Conservation (phyloP, 2,329 filamentous ascomycete genomes). For the Arachnopeziza araneosa region DNA sequence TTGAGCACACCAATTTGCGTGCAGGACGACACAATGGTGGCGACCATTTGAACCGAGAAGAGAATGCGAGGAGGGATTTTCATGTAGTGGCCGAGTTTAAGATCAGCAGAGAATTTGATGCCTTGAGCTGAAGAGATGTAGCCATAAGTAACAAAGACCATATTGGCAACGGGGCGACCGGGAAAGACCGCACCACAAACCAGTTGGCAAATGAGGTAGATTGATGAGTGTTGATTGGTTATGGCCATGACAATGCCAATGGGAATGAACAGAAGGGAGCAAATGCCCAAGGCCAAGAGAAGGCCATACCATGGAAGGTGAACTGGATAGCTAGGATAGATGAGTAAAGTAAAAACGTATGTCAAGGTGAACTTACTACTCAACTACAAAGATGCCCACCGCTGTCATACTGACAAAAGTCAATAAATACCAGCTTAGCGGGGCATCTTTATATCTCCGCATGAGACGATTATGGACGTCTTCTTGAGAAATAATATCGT, state of each 20-base stretch:
- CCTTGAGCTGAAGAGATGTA: conserved; percentile 87
- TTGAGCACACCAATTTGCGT: conserved; percentile 82
- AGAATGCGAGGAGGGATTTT: conserved; percentile 76
- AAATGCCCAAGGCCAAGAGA: conserved; percentile 70
- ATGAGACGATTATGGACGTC: conserved; percentile 83
- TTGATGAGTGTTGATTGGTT: conserved; percentile 82
- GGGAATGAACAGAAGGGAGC: conserved; percentile 77
- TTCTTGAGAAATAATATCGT: conserved; percentile 60
- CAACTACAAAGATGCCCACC: conserved; percentile 77
- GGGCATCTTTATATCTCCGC: conserved; percentile 76
- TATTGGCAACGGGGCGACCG: conserved; percentile 81
- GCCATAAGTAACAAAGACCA: conserved; percentile 89
- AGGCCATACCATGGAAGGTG: conserved; percentile 85
- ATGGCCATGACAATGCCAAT: conserved; percentile 92
- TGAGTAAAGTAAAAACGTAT: not conserved
- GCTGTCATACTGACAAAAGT: conserved; percentile 72
- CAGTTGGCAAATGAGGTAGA: conserved; percentile 81
- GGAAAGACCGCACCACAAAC: conserved; percentile 79
- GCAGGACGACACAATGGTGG: conserved; percentile 69
- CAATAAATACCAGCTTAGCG: conserved; percentile 72
- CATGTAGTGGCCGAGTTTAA: conserved; percentile 87
- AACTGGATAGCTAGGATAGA: conserved; percentile 59
- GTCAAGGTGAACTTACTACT: conserved; percentile 55
- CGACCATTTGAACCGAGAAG: conserved; percentile 72
- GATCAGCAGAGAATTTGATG: conserved; percentile 80